Conservation (phyloP, 139 green algal genomes). For the Coelastrella sp. region DNA sequence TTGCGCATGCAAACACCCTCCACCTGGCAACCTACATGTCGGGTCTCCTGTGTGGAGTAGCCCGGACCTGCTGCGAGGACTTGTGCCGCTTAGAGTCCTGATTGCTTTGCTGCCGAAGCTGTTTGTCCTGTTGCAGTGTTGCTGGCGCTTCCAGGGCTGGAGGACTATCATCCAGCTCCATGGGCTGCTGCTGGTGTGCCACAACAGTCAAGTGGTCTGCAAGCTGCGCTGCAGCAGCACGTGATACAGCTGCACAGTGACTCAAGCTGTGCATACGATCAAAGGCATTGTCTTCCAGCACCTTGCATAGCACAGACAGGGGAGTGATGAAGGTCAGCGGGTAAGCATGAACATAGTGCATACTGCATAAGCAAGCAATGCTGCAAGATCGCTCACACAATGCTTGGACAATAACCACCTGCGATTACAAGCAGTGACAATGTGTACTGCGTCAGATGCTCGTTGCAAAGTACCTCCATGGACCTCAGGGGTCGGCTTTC, state of each 20-base stretch:
- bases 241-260: neutral
- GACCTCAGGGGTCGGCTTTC: neutral
- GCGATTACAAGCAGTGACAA: neutral
- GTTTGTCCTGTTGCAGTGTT: neutral
- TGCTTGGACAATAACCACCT: neutral
- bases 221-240: neutral
- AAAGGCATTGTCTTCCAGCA: slow-evolving; percentile 39
- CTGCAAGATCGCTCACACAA: neutral
- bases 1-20: neutral
- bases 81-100: slow-evolving; percentile 13
- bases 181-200: slow-evolving; percentile 10
- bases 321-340: too few species aligned
- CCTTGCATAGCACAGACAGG: slow-evolving; percentile 30
- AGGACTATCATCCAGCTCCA: slow-evolving; percentile 9
- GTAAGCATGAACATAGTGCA: neutral
- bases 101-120: slow-evolving; percentile 2
- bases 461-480: neutral
- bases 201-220: neutral
- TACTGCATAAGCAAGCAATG: neutral
- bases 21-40: neutral
- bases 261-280: slow-evolving; percentile 48
- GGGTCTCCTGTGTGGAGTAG: slow-evolving; percentile 13
- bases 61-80: neutral
- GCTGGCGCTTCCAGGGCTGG: neutral
- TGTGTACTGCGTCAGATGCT: too few species aligned